Evolutionary conservation across 371 early-diverging fungal species (phyloP).

Genomic region (Actinomortierella ambigua): DNA sequence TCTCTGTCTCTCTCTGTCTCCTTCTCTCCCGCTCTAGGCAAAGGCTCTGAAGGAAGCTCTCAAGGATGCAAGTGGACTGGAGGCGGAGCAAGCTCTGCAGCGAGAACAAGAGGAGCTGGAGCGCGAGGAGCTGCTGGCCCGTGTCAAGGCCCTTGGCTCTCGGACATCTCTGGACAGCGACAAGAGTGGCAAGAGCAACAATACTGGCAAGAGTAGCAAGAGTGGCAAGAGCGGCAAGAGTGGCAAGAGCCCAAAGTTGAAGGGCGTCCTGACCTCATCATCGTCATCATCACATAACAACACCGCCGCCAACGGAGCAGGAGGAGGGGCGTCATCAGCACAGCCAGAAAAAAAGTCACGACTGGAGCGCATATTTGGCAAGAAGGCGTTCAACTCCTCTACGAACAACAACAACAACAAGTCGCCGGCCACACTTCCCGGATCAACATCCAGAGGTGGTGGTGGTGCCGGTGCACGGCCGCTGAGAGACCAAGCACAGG

Average conservation of each 20-base stretch:
- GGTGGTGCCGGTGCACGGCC: no score
- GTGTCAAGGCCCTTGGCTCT: no score
- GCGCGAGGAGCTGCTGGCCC: conserved; percentile 6
- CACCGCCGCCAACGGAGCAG: background rate
- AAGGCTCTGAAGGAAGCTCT: conserved; percentile 43
- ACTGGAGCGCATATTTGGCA: conserved; percentile 35
- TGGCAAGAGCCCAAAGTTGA: no score
- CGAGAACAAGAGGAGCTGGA: conserved; percentile 15
- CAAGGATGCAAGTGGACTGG: conserved; percentile 44
- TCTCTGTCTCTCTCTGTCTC: background rate
- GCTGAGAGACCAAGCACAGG: conserved; percentile 4
- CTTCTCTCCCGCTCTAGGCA: conserved; percentile 11
- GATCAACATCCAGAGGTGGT: no score
- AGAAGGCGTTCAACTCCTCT: conserved; percentile 9
- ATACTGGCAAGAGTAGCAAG: no score
- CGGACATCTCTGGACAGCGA: no score
- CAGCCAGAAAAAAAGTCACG: conserved; percentile 22
- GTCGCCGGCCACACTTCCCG: background rate
- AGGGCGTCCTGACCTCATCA: no score
- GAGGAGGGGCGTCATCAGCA: background rate
- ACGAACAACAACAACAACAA: conserved; percentile 9
- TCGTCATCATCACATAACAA: no score
- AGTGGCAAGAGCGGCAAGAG: no score
- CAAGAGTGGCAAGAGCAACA: no score
- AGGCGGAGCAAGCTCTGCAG: conserved; percentile 29